Conservation (phyloP, 2,329 filamentous ascomycete genomes). For the Sporothrix variecibatus region DNA sequence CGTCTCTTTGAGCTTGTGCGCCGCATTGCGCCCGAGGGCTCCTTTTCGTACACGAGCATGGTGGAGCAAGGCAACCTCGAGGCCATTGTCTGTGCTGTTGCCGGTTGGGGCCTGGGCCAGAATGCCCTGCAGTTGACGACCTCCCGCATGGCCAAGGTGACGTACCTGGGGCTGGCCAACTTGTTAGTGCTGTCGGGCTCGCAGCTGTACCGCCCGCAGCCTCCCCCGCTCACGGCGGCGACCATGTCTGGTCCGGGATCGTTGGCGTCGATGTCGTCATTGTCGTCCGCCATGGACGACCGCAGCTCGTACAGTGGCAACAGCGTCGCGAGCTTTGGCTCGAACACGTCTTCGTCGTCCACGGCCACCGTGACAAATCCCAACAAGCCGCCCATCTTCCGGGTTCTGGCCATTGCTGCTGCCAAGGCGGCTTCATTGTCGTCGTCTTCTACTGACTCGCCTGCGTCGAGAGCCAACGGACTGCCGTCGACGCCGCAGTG, state of each 20-base stretch:
- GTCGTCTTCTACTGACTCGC: not conserved
- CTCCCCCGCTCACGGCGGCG: not conserved
- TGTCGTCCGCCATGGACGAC: not conserved
- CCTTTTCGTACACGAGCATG: slow-evolving; percentile 24
- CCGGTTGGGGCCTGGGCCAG: slow-evolving; percentile 29
- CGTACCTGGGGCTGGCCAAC: slow-evolving; percentile 24
- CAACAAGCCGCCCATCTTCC: slow-evolving; percentile 8
- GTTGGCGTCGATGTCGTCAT: not conserved
- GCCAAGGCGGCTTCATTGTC: not conserved
- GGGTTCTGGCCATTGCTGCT: not conserved
- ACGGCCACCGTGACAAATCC: not conserved
- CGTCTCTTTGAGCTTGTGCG: slow-evolving; percentile 25
- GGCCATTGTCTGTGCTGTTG: slow-evolving; percentile 22
- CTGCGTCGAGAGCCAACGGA: not conserved
- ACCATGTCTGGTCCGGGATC: not conserved
- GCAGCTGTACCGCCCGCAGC: slow-evolving; percentile 19
- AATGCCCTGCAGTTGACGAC: slow-evolving; percentile 12
- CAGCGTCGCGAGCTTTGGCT: not conserved
- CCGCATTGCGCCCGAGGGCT: slow-evolving; percentile 23
- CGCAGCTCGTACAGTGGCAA: not conserved
- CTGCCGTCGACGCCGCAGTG: not conserved
- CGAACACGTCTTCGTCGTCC: not conserved
- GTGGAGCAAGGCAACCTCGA: slow-evolving; percentile 18
- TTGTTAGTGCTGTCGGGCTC: slow-evolving; percentile 27
- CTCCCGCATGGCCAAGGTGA: not conserved